Evolutionary conservation across 2,329 filamentous ascomycete genomes (phyloP).

Genomic region (Ophiocordyceps polyrhachis-furcata): DNA sequence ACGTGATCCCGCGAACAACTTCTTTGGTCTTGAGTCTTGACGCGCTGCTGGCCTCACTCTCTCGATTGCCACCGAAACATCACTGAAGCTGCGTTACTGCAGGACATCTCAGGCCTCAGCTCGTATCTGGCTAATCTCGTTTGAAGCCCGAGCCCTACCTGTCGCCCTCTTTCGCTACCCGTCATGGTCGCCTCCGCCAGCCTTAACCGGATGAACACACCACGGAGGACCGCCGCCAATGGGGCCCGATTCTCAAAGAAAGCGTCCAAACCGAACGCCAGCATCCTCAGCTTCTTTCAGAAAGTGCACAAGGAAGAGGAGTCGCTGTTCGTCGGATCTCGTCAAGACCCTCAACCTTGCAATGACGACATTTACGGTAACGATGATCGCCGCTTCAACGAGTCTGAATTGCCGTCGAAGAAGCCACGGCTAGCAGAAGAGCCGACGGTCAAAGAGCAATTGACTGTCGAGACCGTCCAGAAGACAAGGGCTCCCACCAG

Average conservation of each 20-base stretch:
- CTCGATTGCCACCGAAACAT: too few species aligned
- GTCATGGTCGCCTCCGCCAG: slow-evolving; percentile 18
- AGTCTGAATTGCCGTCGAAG: slow-evolving; percentile 14
- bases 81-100: too few species aligned
- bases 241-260: slow-evolving; percentile 13
- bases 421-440: slow-evolving; percentile 12
- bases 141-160: too few species aligned
- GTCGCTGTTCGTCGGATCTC: slow-evolving; percentile 32
- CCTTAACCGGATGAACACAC: slow-evolving; percentile 12
- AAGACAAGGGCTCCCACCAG: slow-evolving; percentile 9
- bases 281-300: slow-evolving; percentile 59
- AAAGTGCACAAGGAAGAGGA: slow-evolving; percentile 43
- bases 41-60: too few species aligned
- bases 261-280: slow-evolving; percentile 33
- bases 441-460: slow-evolving; percentile 1
- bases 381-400: slow-evolving; percentile 14
- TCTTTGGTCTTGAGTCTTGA: too few species aligned
- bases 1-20: too few species aligned
- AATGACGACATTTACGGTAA: slow-evolving; percentile 12
- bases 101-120: too few species aligned
- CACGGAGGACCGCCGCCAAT: slow-evolving; percentile 11
- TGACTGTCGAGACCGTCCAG: slow-evolving; percentile 12
- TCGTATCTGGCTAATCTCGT: too few species aligned
- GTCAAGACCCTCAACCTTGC: slow-evolving; percentile 4
- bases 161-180: background rate